These are phyloP conservation scores for Leishmania arabica DNA, from an alignment of 208 protist species.

Conservation along the genomic window DNA sequence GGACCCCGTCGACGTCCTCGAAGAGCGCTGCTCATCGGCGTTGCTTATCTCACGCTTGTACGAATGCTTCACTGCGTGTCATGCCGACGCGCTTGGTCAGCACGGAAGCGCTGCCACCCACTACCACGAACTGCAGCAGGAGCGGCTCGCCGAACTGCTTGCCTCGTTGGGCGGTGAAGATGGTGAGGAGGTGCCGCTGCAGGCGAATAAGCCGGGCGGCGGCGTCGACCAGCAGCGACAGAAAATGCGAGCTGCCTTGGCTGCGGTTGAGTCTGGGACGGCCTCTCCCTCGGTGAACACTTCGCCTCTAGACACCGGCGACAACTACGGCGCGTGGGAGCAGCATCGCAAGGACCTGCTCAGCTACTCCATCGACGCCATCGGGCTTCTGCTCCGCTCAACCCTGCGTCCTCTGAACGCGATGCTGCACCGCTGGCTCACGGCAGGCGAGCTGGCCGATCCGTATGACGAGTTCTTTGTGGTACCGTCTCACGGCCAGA, in stretches of 20 bases:
- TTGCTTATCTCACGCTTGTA: conserved; percentile 63
- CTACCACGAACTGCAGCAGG: conserved; percentile 20
- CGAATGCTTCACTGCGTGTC: conserved; percentile 35
- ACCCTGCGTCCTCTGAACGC: conserved; percentile 58
- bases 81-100: conserved; percentile 37
- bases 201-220: neutral
- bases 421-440: conserved; percentile 72
- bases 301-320: neutral
- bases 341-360: conserved; percentile 28
- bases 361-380: conserved; percentile 44
- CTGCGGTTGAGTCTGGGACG: neutral
- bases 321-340: neutral
- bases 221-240: neutral
- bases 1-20: conserved; percentile 25
- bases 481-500: conserved; percentile 64
- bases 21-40: conserved; percentile 53
- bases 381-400: conserved; percentile 56
- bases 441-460: conserved; percentile 54
- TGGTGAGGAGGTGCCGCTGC: neutral
- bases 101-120: conserved; percentile 16
- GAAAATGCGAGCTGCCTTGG: neutral
- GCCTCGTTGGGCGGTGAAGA: neutral
- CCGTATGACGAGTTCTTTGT: conserved; percentile 90
- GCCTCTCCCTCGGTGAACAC: neutral
- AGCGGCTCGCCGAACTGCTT: conserved; percentile 6